phyloP scores from a whole-genome alignment of 116 monocot genomes.

The Trichopus zeylanicus region DNA sequence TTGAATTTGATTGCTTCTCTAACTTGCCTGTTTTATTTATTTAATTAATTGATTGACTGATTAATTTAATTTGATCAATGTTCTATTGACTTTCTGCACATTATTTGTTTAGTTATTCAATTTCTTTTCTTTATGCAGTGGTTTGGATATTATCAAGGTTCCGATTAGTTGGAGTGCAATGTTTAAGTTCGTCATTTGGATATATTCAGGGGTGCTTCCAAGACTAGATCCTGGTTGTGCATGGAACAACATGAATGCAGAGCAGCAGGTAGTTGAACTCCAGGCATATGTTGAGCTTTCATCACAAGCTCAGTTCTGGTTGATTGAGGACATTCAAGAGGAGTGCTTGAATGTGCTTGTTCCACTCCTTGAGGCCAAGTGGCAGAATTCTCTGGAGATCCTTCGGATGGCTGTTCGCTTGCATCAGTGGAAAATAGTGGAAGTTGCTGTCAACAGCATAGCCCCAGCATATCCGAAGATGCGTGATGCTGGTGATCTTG shows the following conservation, averaged over 20 bases:
- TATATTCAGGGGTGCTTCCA: slow-evolving; percentile 57
- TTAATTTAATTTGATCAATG: background rate
- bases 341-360: slow-evolving; percentile 29
- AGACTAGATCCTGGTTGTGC: slow-evolving; percentile 33
- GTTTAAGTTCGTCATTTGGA: slow-evolving; percentile 49
- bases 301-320: slow-evolving; percentile 70
- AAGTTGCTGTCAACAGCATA: slow-evolving; percentile 28
- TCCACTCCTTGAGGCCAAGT: slow-evolving; percentile 23
- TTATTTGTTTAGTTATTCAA: background rate
- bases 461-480: slow-evolving; percentile 57
- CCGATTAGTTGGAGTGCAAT: slow-evolving; percentile 59
- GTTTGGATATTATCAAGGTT: slow-evolving; percentile 41
- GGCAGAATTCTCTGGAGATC: slow-evolving; percentile 27
- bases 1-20: no score
- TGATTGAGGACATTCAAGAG: slow-evolving; percentile 48
- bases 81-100: no score
- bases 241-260: slow-evolving; percentile 51
- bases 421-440: slow-evolving; percentile 46
- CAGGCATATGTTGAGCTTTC: slow-evolving; percentile 57
- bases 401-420: slow-evolving; percentile 27
- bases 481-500: slow-evolving; percentile 53
- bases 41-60: background rate
- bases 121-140: slow-evolving; percentile 26
- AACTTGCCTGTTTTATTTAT: no score
- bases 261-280: slow-evolving; percentile 34